These are phyloP conservation scores for Populus simonii DNA, from an alignment of 345 rosid species.

Conservation along the genomic window DNA sequence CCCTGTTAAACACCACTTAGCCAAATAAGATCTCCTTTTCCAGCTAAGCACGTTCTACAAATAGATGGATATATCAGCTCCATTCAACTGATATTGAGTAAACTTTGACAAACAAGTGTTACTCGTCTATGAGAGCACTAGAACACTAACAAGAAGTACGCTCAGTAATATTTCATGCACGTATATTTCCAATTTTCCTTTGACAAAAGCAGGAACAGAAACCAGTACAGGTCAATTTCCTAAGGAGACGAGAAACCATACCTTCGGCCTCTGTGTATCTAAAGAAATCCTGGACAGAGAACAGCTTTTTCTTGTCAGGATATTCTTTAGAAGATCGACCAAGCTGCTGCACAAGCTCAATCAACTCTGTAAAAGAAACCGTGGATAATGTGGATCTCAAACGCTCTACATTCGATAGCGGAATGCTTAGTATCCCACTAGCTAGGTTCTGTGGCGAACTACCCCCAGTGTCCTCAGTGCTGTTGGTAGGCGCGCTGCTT, in stretches of 20 bases:
- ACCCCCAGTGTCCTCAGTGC: slow-evolving; percentile 53
- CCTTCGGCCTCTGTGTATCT: slow-evolving; percentile 98
- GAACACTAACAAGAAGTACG: neutral
- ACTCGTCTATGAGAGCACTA: neutral
- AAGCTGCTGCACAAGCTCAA: slow-evolving; percentile 79
- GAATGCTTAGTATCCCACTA: slow-evolving; percentile 72
- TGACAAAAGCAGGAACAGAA: neutral
- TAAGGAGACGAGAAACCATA: slow-evolving; percentile 32
- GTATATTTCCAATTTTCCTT: neutral
- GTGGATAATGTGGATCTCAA: slow-evolving; percentile 77
- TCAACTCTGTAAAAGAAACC: slow-evolving; percentile 70
- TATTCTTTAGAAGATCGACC: slow-evolving; percentile 76
- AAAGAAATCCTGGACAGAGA: slow-evolving; percentile 97
- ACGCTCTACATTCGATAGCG: slow-evolving; percentile 90
- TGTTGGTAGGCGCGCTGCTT: slow-evolving; percentile 17
- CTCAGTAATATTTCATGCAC: neutral
- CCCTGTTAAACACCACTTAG: too few species aligned
- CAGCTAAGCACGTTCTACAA: neutral
- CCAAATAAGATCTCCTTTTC: neutral
- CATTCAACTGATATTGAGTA: neutral
- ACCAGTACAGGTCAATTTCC: neutral
- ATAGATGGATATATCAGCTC: neutral
- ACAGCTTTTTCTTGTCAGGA: slow-evolving; percentile 91
- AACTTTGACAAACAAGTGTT: neutral
- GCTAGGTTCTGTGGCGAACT: slow-evolving; percentile 67